These are phyloP conservation scores for Calocera cornea DNA, from an alignment of 768 basidiomycete species.

Conservation along the genomic window DNA sequence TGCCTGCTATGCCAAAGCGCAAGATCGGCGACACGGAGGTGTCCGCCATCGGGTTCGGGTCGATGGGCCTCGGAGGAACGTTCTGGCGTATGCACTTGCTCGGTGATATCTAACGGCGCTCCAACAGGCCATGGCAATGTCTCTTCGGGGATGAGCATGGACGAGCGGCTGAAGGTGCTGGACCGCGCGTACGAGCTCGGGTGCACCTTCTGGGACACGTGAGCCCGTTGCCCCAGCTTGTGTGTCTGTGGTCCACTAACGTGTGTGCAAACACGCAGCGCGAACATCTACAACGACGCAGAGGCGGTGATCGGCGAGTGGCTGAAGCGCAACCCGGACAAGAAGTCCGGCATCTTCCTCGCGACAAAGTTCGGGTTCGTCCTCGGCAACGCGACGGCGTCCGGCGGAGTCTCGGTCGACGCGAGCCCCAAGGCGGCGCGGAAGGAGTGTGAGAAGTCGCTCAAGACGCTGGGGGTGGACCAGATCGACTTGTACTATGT, in stretches of 20 bases:
- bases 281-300: conserved; percentile 35
- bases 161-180: conserved; percentile 47
- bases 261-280: conserved; percentile 15
- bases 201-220: conserved; percentile 35
- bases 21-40: conserved; percentile 35
- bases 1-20: conserved; percentile 25
- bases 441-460: conserved; percentile 22
- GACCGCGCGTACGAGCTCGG: conserved; percentile 32
- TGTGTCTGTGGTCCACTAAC: background rate
- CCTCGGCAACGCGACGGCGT: background rate
- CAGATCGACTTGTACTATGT: conserved; percentile 36
- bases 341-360: conserved; percentile 41
- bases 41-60: conserved; percentile 46
- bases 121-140: background rate
- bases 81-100: conserved; percentile 10
- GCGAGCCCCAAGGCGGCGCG: conserved; percentile 4
- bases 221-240: background rate
- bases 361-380: conserved; percentile 51
- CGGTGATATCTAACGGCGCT: conserved; percentile 22
- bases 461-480: conserved; percentile 28
- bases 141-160: conserved; percentile 29
- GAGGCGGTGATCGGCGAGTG: conserved; percentile 36
- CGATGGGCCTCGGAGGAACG: conserved; percentile 36
- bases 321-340: conserved; percentile 38
- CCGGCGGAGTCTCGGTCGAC: conserved; percentile 1